phyloP scores from a whole-genome alignment of 495 filamentous ascomycete genomes.

The Penicillium ucsense region DNA sequence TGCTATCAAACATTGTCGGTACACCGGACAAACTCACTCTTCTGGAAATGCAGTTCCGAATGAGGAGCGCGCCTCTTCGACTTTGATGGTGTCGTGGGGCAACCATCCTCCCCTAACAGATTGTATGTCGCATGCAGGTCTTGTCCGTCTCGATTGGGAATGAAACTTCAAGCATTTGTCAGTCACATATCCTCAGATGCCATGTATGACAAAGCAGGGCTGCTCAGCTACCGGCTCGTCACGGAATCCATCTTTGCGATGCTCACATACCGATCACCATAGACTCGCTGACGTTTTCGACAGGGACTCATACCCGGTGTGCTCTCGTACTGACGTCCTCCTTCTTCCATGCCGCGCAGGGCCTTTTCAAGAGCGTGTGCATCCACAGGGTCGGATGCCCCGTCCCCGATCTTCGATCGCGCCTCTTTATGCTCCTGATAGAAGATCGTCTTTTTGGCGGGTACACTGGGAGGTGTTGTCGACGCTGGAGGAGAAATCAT shows the following conservation, averaged over 20 bases:
- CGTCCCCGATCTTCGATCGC: constrained; percentile 16
- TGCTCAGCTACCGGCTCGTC: too few relatives aligned
- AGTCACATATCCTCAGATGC: neutral
- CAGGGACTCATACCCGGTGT: constrained; percentile 71
- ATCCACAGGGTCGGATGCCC: constrained; percentile 49
- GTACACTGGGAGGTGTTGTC: constrained; percentile 36
- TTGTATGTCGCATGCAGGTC: constrained; percentile 88
- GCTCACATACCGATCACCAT: constrained; percentile 61
- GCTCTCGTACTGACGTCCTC: constrained; percentile 51
- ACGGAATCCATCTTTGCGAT: neutral
- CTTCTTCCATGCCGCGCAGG: constrained; percentile 53
- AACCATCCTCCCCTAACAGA: constrained; percentile 82
- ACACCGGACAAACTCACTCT: constrained; percentile 48
- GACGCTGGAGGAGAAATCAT: constrained; percentile 34
- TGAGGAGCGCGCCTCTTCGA: constrained; percentile 77
- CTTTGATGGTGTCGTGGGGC: constrained; percentile 81
- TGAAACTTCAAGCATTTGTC: constrained; percentile 53
- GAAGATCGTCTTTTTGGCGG: constrained; percentile 29
- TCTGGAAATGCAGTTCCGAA: constrained; percentile 87
- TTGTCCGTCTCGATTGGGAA: constrained; percentile 87
- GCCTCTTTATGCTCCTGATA: constrained; percentile 25
- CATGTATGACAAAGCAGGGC: too few relatives aligned
- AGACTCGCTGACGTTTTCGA: constrained; percentile 77
- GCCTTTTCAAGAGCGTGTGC: constrained; percentile 51
- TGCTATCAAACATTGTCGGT: neutral